Evolutionary conservation across 1,284 basidiomycete species (phyloP), one percentile per base, ranked within the genome.

Genomic region (Cutaneotrichosporon dermatis): DNA sequence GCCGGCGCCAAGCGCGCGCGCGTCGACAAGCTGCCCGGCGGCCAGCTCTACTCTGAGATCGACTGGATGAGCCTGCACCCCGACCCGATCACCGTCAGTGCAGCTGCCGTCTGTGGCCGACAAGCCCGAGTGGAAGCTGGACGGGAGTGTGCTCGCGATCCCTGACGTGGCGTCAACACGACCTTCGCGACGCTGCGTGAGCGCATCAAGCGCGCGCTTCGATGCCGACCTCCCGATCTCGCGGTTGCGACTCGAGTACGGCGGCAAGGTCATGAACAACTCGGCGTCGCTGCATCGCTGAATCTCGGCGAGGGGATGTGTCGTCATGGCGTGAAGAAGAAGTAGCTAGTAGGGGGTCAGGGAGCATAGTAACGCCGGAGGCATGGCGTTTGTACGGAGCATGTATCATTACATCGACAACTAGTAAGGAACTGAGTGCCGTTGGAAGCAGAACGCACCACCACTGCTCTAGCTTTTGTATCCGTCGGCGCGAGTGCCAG

Each of bases 31-130:
- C 58, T 60, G n/a, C 55, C 62, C 51, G 58, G 54, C 44, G 56
- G 45, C 9, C 59, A 54, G 53, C 51, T 62, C 37, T 59, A 59
- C 16, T 60, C 73, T 62, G 80, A 82, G 63, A 69, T 73, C 58
- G 89, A 93, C 74, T 96, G 92, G 92, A 85, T 91, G 68, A 82
- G 82, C 52, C 85, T 90, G 82, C 91, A 96, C 76, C 90, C 91
- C 40, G 87, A 92, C 66, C 88, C 92, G 7, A 90, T 96, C 69
- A 86, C 87, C 10, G 81, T 97, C 36, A 82, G 83, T 96, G 5
- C 90, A 93, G 73, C 81, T 97, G 59, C 92, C 93, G 1, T 59
- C 66, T 45, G 87, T 92, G 71, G 77, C 86, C 1, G 85, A 87
- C 41, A 90, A 89, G 75, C 87, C 92, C 0, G 92, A 94, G 76